phyloP scores from a whole-genome alignment of 306 rosid species.

The Citrullus colocynthis region DNA sequence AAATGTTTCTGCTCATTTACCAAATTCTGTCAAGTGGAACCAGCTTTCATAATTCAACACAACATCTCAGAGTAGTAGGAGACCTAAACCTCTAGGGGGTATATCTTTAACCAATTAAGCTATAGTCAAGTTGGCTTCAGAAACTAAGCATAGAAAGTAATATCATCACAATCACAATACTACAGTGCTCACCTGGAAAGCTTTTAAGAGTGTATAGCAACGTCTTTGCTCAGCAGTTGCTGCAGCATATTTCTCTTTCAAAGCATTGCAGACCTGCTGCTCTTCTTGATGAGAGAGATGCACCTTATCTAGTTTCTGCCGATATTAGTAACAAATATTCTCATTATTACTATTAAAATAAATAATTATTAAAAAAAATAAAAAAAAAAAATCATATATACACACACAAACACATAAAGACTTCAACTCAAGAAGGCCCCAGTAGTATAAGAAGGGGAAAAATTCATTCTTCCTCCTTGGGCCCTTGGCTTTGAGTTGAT shows the following conservation, averaged over 20 bases:
- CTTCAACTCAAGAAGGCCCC: neutral
- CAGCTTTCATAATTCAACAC: neutral
- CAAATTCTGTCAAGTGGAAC: neutral
- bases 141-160: neutral
- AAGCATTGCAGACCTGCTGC: slow-evolving; percentile 38
- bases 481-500: neutral
- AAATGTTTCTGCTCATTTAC: neutral
- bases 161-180: neutral
- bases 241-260: slow-evolving; percentile 45
- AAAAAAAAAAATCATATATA: no score
- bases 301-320: slow-evolving; percentile 65
- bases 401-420: neutral
- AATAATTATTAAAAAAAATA: no score
- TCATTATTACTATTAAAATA: neutral
- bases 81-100: neutral
- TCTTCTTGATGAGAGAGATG: slow-evolving; percentile 47
- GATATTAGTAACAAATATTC: neutral
- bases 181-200: slow-evolving; percentile 49
- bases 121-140: neutral
- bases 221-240: slow-evolving; percentile 53
- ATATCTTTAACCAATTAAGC: no score
- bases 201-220: slow-evolving; percentile 55
- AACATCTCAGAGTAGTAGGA: neutral
- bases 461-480: neutral
- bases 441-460: neutral